Base-by-base conservation (phyloP, 345 rosid genomes). In the Iberis pinnata region DNA sequence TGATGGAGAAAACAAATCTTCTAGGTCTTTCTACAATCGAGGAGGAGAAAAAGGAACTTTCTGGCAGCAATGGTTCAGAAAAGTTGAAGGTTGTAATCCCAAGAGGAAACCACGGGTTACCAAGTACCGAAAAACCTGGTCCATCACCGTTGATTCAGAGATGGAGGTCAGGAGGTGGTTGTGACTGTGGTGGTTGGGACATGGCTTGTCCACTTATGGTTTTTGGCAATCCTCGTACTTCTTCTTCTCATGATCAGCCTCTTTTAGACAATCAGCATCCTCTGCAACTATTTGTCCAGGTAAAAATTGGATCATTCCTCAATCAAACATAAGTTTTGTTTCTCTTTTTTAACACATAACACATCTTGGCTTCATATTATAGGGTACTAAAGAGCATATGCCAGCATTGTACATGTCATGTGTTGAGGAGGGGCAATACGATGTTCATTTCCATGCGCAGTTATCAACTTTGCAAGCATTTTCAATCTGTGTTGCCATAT, bases 141-240 rank as follows among this genome's bases (percentile, higher is more conserved):
- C 97, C 95, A 51, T 83, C 80, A 6, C 75, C 94, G 12, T 69
- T 93, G 73, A 83, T 85, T 20, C 78, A 86, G 53, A 73, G 99
- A 67, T 93, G 95, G 95, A 88, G 95, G 48, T 56, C 65, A 3
- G 95, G 99, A 3, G 99, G 99, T 60, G 85, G 92, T 32, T 93
- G 99, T 64, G 99, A 93, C 49, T 93, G 99, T 57, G 97, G 99
- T 63, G 99, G 97, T 67, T 93, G 99, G 99, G 99, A 93, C 67
- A 88, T 88, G 97, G 90, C 72, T 24, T 93, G 99, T 50, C 88
- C 97, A 18, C 90, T 93, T 29, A 64, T 74, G 16, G 80, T 86
- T 58, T 33, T 93, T n/a, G 86, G 81, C 52, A 78, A 77, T 68
- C 76, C 94, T 24, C 43, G 55, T 51, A 68, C 66, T 53, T 72